These are phyloP conservation scores for Ascosphaera apis DNA, from an alignment of 2,329 filamentous ascomycete species.

Conservation along the genomic window DNA sequence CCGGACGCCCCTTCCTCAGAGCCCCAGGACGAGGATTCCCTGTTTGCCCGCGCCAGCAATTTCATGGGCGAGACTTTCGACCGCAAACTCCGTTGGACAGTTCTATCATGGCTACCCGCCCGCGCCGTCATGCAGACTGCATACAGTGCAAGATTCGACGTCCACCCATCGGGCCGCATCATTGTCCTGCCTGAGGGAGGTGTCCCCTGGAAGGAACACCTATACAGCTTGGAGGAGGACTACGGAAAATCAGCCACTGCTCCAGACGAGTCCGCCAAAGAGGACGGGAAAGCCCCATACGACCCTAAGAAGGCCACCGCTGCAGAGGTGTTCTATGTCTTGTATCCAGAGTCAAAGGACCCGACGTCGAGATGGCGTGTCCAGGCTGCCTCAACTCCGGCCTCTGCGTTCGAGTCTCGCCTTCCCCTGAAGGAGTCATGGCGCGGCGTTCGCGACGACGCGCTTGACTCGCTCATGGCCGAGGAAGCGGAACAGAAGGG, in stretches of 20 bases:
- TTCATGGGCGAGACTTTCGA: slow-evolving; percentile 83
- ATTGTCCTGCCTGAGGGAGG: slow-evolving; percentile 58
- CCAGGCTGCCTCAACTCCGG: slow-evolving; percentile 65
- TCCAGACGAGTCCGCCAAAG: slow-evolving; percentile 5
- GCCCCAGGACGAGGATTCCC: slow-evolving; percentile 58
- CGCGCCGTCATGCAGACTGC: slow-evolving; percentile 55
- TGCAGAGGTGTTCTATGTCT: slow-evolving; percentile 64
- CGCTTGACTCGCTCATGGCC: slow-evolving; percentile 40
- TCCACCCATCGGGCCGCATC: slow-evolving; percentile 53
- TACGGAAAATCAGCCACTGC: slow-evolving; percentile 6
- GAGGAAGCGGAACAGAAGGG: slow-evolving; percentile 16
- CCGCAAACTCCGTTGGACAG: slow-evolving; percentile 54
- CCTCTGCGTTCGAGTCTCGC: slow-evolving; percentile 74
- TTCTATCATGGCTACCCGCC: slow-evolving; percentile 64
- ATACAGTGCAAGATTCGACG: slow-evolving; percentile 42
- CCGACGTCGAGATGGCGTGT: slow-evolving; percentile 75
- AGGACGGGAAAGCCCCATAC: slow-evolving; percentile 16
- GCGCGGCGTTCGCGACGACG: slow-evolving; percentile 73
- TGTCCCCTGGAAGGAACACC: slow-evolving; percentile 85
- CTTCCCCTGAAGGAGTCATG: slow-evolving; percentile 79
- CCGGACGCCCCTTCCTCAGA: slow-evolving; percentile 24
- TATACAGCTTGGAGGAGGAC: slow-evolving; percentile 64
- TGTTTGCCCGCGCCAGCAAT: slow-evolving; percentile 52
- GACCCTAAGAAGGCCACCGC: slow-evolving; percentile 23
- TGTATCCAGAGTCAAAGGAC: slow-evolving; percentile 66